Base-by-base conservation (phyloP, 495 filamentous ascomycete species). In the Tirmania nivea region DNA sequence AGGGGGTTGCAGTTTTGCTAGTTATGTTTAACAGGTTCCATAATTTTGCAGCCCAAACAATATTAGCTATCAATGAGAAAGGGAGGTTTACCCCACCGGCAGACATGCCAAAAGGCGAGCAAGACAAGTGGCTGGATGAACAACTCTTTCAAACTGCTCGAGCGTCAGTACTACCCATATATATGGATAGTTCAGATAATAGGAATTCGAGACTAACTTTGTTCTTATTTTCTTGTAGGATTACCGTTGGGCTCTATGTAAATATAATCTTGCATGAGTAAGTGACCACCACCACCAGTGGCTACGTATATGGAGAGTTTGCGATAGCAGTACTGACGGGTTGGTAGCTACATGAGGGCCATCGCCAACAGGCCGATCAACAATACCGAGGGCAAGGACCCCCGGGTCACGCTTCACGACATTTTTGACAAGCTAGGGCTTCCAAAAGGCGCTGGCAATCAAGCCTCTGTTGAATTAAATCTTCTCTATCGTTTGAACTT, bases 401-500 rank as follows among this genome's bases (percentile, higher is more conserved):
- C 67, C 8, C 61, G 60, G 6, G 36, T 57, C 7, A 60, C 65
- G 37, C 62, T 60, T 47, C 57, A 58, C 45, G 17, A 45, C 14
- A 50, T 52, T 19, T 59, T 59, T 34, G 57, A 59, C 51, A 51
- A 54, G 2, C 48, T 55, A 6, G 54, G 56, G 10, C 51, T 60
- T 17, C 57, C 65, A 0, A 56, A 60, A 10, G 74, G 69, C 12
- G 68, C 75, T 3, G 80, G 80, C 51, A 83, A 83, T 66, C 77
- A 81, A 58, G 80, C 80, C 51, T 79, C 77, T 12, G 73, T 78
- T 12, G 80, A 84, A 63, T 84, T 84, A 66, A 82, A 82, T 60
- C 65, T 84, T 34, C 75, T 81, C 35, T 84, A 84, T 58, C 75
- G 80, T 49, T 84, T 80, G 75, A 80, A 84, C 65, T 78, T 79